Evolutionary conservation across 2,329 filamentous ascomycete genomes (phyloP), one percentile per base, ranked within the genome.

Genomic region (Macrophomina tecta): DNA sequence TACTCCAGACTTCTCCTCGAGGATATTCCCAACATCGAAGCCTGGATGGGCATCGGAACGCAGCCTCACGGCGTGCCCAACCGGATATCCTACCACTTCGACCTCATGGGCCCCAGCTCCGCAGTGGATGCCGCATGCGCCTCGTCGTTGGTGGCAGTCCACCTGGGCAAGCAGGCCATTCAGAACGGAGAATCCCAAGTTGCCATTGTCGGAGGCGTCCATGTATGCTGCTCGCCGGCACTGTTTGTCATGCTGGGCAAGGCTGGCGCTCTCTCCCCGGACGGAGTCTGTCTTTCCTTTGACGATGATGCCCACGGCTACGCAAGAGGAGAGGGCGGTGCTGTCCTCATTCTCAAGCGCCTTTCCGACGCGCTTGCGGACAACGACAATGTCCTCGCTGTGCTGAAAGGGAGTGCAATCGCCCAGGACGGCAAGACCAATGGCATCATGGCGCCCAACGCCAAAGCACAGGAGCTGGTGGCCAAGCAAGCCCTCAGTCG

Each of bases 31-130:
- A 72, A 74, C 16, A 72, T 81, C 16, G 76, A 78, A 23, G 73
- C 79, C 0, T 79, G 74, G 72, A 79, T 78, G 75, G 79, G 77
- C 1, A 79, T 80, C 49, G 80, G 80, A 0, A 81, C 78, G 0
- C 76, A 78, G 0, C 75, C 72, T 36, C 77, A 75, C 56, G 77
- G 78, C 4, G 70, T 81, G 6, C 73, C 77, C 9, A 77, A 78
- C 69, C 69, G 77, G 5, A 77, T 79, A 8, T 78, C 75, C 2
- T 77, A 78, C 49, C 70, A 71, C 23, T 65, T 78, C 16, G 72
- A 77, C 60, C 68, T 79, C 6, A 72, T 69, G 67, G 76, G 77
- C 5, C 84, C 85, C 0, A 85, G 82, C 52, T 70, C 70, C n/a
- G 74, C 77, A 5, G 69, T 79, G 3, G 78, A 80, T 63, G 76